A percentile compares a stretch with the other conserved stretches of the same genome.
Conservation (phyloP, 371 early-diverging fungal genomes). For the Phascolomyces articulosus region DNA sequence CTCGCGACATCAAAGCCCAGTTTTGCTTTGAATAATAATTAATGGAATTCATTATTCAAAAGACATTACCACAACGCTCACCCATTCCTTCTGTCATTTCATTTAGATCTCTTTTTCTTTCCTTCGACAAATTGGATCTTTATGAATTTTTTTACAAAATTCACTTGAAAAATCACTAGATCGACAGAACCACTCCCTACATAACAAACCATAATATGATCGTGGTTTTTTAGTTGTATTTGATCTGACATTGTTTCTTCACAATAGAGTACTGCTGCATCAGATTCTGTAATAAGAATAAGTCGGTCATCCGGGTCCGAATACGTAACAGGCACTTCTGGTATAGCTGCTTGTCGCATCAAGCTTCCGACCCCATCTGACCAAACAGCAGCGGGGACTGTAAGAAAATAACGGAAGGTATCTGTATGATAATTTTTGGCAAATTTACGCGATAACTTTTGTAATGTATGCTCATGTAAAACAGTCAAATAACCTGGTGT, state of each 20-base stretch:
- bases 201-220: constrained; percentile 64
- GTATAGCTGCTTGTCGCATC: constrained; percentile 59
- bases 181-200: constrained; percentile 70
- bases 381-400: constrained; percentile 58
- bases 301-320: constrained; percentile 57
- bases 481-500: constrained; percentile 43
- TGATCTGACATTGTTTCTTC: constrained; percentile 54
- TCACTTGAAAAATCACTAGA: constrained; percentile 51
- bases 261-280: constrained; percentile 66
- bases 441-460: constrained; percentile 43
- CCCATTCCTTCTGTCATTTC: constrained; percentile 66
- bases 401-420: constrained; percentile 48
- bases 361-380: constrained; percentile 52
- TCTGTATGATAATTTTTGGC: constrained; percentile 45
- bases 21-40: constrained; percentile 42
- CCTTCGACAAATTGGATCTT: too few relatives aligned
- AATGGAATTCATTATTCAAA: constrained; percentile 48
- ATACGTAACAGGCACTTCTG: constrained; percentile 46
- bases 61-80: constrained; percentile 64
- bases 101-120: constrained; percentile 36
- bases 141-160: too few relatives aligned
- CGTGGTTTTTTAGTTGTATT: constrained; percentile 48
- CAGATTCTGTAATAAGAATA: constrained; percentile 60
- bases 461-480: constrained; percentile 41
- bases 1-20: constrained; percentile 44